A percentile compares a stretch with the other conserved stretches of the same genome.
Conservation (phyloP, 139 green algal genomes). For the Tetratostichococcus sp. region DNA sequence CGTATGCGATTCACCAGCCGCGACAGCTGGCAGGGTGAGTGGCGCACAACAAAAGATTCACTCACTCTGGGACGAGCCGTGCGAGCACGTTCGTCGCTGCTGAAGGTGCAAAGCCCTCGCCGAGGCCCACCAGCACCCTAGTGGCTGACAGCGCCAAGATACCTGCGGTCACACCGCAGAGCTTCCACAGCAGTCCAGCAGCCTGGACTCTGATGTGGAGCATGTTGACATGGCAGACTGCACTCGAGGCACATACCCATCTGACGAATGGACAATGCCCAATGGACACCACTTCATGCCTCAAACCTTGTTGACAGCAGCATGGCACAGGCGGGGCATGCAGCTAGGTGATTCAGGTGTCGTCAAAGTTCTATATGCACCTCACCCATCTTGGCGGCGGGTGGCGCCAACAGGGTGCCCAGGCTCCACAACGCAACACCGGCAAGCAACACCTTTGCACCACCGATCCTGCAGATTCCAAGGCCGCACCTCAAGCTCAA, state of each 20-base stretch:
- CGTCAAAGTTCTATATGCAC: not conserved
- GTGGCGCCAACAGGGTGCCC: conserved; percentile 83
- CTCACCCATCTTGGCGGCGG: conserved; percentile 52
- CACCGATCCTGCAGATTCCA: conserved; percentile 63
- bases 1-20: no score
- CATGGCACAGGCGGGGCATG: no score
- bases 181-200: no score
- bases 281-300: no score
- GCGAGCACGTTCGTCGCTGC: conserved; percentile 90
- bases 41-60: no score
- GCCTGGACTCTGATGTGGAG: no score
- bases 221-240: no score
- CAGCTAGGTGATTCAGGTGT: no score
- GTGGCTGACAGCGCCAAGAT: conserved; percentile 78
- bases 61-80: conserved; percentile 49
- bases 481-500: not conserved
- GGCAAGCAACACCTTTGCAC: conserved; percentile 74
- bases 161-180: conserved; percentile 9
- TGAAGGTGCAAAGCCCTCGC: conserved; percentile 91
- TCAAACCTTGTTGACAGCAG: no score
- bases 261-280: no score
- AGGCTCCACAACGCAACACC: conserved; percentile 90
- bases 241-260: no score
- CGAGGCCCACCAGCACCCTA: conserved; percentile 74
- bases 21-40: no score